A percentile compares a stretch with the other conserved stretches of the same genome.
Conservation (phyloP, 768 basidiomycete genomes). For the Piloderma croceum region DNA sequence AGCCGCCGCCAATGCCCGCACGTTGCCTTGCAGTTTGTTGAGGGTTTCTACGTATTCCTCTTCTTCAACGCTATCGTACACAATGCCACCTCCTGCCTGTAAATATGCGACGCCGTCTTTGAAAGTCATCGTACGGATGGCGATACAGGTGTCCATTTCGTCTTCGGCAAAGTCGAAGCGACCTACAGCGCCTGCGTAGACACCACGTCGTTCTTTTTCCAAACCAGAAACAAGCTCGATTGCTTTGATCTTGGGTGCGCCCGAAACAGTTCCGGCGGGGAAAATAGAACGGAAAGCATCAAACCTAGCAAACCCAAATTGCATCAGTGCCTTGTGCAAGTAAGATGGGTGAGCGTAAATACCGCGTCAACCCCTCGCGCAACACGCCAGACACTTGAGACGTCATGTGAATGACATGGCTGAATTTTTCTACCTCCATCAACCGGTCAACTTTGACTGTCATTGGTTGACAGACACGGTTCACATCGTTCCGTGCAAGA, state of each 20-base stretch:
- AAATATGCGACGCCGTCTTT: conserved; percentile 88
- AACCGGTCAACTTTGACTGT: conserved; percentile 95
- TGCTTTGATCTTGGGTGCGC: conserved; percentile 98
- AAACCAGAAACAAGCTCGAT: conserved; percentile 86
- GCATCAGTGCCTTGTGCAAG: neutral
- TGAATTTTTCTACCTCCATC: conserved; percentile 92
- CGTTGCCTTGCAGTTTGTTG: conserved; percentile 88
- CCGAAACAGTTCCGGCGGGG: conserved; percentile 97
- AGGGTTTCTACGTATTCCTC: conserved; percentile 96
- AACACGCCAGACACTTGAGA: conserved; percentile 88
- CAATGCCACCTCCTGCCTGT: conserved; percentile 96
- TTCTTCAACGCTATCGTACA: conserved; percentile 93
- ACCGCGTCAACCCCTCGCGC: conserved; percentile 82
- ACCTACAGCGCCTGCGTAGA: conserved; percentile 98
- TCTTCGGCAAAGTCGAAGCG: conserved; percentile 93
- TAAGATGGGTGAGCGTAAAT: conserved; percentile 6
- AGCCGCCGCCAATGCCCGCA: conserved; percentile 77
- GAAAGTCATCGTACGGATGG: conserved; percentile 96
- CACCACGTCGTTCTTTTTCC: conserved; percentile 85
- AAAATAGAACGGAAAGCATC: conserved; percentile 99
- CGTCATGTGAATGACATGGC: conserved; percentile 96
- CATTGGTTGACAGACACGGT: conserved; percentile 90
- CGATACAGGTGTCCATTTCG: conserved; percentile 98
- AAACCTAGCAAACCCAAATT: conserved; percentile 48
- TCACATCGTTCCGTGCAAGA: conserved; percentile 96